phyloP scores from a whole-genome alignment of 768 basidiomycete species.

The Termitomyces sp. region DNA sequence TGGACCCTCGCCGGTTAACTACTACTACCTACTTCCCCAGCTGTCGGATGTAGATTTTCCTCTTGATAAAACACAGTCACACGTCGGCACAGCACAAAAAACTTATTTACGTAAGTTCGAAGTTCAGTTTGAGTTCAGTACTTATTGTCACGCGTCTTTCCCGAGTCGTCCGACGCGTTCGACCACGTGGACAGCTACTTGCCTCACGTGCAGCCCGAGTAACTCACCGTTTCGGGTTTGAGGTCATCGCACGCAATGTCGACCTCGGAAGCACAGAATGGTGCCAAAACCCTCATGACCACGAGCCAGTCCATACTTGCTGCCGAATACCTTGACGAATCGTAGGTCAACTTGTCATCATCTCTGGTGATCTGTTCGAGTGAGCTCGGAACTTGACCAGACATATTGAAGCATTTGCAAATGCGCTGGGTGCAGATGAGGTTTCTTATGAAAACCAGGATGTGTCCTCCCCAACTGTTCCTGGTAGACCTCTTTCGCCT shows the following conservation, averaged over 20 bases:
- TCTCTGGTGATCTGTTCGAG: neutral
- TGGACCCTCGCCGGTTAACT: no score
- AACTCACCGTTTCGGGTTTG: no score
- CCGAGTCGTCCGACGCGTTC: neutral
- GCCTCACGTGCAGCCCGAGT: neutral
- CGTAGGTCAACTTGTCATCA: slow-evolving; percentile 39
- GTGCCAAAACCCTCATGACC: neutral
- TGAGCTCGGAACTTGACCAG: slow-evolving; percentile 18
- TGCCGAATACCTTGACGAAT: slow-evolving; percentile 63
- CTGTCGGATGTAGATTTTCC: neutral
- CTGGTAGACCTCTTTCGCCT: slow-evolving; percentile 28
- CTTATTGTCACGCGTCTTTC: no score
- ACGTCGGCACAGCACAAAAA: no score
- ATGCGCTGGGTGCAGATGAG: slow-evolving; percentile 66
- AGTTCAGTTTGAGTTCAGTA: no score
- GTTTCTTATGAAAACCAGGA: slow-evolving; percentile 28
- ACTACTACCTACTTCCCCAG: neutral
- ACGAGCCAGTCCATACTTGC: slow-evolving; percentile 31
- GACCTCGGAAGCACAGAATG: neutral
- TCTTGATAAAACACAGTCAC: no score
- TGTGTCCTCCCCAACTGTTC: slow-evolving; percentile 30
- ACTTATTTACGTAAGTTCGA: no score
- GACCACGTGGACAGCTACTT: neutral
- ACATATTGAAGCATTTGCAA: slow-evolving; percentile 68
- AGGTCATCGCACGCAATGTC: neutral